These are phyloP conservation scores for Lepidium didymum DNA, from an alignment of 345 rosid genomes.

Conservation along the genomic window DNA sequence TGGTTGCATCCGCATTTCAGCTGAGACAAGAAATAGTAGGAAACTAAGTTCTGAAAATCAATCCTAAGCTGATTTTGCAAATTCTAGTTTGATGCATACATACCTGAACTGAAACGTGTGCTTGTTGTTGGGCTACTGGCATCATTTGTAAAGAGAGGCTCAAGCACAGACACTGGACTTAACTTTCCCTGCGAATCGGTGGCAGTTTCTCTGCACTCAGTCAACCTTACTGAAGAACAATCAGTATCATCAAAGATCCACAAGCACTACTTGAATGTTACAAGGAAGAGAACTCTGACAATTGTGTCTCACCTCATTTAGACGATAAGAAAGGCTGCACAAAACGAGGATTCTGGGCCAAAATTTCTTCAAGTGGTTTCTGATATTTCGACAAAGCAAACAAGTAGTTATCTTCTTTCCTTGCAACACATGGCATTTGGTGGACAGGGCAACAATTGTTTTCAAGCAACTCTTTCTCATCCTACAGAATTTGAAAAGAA, in stretches of 20 bases:
- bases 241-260: neutral
- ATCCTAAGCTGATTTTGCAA: neutral
- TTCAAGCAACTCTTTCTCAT: constrained; percentile 81
- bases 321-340: constrained; percentile 86
- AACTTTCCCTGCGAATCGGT: constrained; percentile 48
- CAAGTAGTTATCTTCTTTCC: constrained; percentile 91
- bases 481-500: constrained; percentile 38
- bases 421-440: constrained; percentile 63
- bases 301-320: constrained; percentile 59
- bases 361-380: constrained; percentile 59
- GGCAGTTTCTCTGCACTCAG: constrained; percentile 36
- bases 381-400: constrained; percentile 89
- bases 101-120: constrained; percentile 53
- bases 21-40: constrained; percentile 41
- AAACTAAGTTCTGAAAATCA: constrained; percentile 6
- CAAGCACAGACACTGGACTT: constrained; percentile 91
- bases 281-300: neutral
- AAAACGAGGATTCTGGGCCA: constrained; percentile 59
- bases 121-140: constrained; percentile 61
- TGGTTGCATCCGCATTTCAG: constrained; percentile 43
- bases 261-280: constrained; percentile 4
- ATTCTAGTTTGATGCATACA: constrained; percentile 14
- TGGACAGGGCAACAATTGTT: constrained; percentile 75
- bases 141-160: constrained; percentile 53
- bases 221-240: constrained; percentile 30